Percentiles rank a stretch among this genome's conserved stretches.
Evolutionary conservation across 2,329 filamentous ascomycete genomes (phyloP).

Genomic region (Colletotrichum musicola): DNA sequence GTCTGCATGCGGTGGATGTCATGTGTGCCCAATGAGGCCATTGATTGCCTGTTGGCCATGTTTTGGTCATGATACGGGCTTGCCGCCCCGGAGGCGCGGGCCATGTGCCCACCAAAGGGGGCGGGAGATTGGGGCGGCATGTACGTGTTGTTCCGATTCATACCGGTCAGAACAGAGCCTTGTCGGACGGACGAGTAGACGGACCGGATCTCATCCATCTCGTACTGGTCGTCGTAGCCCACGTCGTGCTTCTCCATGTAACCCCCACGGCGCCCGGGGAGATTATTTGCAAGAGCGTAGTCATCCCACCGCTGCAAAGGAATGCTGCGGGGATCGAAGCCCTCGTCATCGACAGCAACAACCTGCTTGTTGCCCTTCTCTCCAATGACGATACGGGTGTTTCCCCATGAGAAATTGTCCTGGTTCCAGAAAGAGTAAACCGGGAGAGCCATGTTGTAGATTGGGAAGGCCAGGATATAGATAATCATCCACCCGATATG

Average conservation of each 20-base stretch:
- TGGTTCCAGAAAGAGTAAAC: conserved; percentile 99
- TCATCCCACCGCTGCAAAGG: conserved; percentile 98
- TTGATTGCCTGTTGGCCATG: conserved; percentile 76
- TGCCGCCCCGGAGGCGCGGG: conserved; percentile 58
- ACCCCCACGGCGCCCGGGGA: conserved; percentile 89
- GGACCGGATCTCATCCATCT: conserved; percentile 98
- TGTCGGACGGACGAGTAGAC: conserved; percentile 92
- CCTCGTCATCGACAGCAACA: conserved; percentile 86
- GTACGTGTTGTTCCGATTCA: conserved; percentile 76
- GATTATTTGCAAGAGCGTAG: conserved; percentile 86
- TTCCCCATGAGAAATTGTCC: conserved; percentile 99
- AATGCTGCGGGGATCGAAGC: conserved; percentile 91
- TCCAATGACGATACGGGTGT: conserved; percentile 95
- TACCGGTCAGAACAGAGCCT: conserved; percentile 89
- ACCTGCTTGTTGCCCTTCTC: conserved; percentile 93
- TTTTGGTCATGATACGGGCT: conserved; percentile 58
- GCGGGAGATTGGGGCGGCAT: conserved; percentile 88
- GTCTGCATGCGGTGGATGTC: conserved; percentile 65
- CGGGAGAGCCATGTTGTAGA: conserved; percentile 91
- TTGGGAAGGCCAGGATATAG: conserved; percentile 93
- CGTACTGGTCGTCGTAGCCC: conserved; percentile 82
- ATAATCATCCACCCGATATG: conserved; percentile 99
- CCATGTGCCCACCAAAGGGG: conserved; percentile 68
- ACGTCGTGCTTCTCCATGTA: conserved; percentile 73
- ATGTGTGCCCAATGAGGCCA: conserved; percentile 73